Percentiles rank a stretch among this genome's conserved stretches.
phyloP scores from a whole-genome alignment of 2,329 filamentous ascomycete species.

The Onygenales sp. region DNA sequence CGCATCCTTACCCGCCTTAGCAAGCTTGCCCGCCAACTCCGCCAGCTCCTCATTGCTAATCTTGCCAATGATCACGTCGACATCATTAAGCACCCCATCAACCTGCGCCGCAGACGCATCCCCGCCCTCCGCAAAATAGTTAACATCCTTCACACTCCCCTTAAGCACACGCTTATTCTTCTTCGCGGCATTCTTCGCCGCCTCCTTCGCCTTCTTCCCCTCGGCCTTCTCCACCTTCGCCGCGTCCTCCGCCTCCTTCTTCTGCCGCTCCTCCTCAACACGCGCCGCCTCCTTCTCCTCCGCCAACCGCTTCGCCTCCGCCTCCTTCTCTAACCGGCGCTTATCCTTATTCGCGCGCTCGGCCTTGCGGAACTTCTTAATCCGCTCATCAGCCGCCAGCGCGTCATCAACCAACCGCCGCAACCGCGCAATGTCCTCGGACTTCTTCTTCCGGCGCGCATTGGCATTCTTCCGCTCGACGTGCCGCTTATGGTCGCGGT shows the following conservation, averaged over 20 bases:
- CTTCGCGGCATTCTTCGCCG: conserved; percentile 97
- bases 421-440: conserved; percentile 85
- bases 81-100: conserved; percentile 72
- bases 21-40: conserved; percentile 68
- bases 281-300: conserved; percentile 80
- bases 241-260: conserved; percentile 74
- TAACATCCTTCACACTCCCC: conserved; percentile 88
- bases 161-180: conserved; percentile 99
- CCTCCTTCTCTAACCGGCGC: conserved; percentile 83
- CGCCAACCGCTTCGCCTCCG: conserved; percentile 73
- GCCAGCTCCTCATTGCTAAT: conserved; percentile 88
- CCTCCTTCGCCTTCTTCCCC: conserved; percentile 94
- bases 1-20: conserved; percentile 63
- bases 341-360: conserved; percentile 94
- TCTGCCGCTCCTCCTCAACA: conserved; percentile 68
- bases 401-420: conserved; percentile 83
- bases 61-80: conserved; percentile 79
- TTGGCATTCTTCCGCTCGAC: conserved; percentile 98
- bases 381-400: conserved; percentile 78
- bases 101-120: conserved; percentile 68
- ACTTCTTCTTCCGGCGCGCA: conserved; percentile 98
- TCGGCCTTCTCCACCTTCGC: conserved; percentile 78
- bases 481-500: conserved; percentile 97
- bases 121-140: conserved; percentile 74
- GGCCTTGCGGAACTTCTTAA: conserved; percentile 92